Evolutionary conservation across 2,329 filamentous ascomycete species (phyloP).

Genomic region (Drechslera avenae): DNA sequence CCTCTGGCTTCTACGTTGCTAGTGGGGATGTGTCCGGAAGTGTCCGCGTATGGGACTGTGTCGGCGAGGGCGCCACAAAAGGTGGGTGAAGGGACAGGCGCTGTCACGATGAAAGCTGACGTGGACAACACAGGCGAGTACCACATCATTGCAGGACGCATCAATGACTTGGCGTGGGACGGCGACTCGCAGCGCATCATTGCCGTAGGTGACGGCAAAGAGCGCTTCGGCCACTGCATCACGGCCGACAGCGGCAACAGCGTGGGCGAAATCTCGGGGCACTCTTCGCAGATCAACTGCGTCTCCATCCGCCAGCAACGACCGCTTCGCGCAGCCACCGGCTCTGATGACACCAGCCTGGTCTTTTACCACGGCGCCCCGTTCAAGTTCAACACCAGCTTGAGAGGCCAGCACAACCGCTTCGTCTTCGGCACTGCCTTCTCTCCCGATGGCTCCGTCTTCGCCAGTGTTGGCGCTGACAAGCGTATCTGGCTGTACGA

Average conservation of each 20-base stretch:
- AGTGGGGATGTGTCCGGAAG: constrained; percentile 85
- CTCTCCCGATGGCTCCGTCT: constrained; percentile 79
- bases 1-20: constrained; percentile 92
- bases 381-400: constrained; percentile 93
- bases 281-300: constrained; percentile 87
- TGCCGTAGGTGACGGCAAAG: constrained; percentile 91
- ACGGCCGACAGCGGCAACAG: constrained; percentile 90
- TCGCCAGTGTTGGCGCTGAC: constrained; percentile 93
- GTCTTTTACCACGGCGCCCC: constrained; percentile 93
- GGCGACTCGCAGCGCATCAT: constrained; percentile 96
- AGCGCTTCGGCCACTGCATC: constrained; percentile 91
- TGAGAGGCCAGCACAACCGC: constrained; percentile 78
- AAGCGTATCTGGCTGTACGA: constrained; percentile 92
- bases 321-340: constrained; percentile 89
- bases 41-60: constrained; percentile 89
- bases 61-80: constrained; percentile 85
- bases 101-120: constrained; percentile 31
- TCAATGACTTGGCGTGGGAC: constrained; percentile 98
- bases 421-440: constrained; percentile 90
- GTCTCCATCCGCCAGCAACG: constrained; percentile 88
- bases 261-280: constrained; percentile 90
- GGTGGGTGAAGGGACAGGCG: constrained; percentile 46
- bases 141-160: constrained; percentile 88
- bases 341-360: constrained; percentile 84
- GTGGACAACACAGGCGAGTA: constrained; percentile 71